These are phyloP conservation scores for Colletotrichum sp. DNA, from an alignment of 2,329 filamentous ascomycete species.

Conservation along the genomic window DNA sequence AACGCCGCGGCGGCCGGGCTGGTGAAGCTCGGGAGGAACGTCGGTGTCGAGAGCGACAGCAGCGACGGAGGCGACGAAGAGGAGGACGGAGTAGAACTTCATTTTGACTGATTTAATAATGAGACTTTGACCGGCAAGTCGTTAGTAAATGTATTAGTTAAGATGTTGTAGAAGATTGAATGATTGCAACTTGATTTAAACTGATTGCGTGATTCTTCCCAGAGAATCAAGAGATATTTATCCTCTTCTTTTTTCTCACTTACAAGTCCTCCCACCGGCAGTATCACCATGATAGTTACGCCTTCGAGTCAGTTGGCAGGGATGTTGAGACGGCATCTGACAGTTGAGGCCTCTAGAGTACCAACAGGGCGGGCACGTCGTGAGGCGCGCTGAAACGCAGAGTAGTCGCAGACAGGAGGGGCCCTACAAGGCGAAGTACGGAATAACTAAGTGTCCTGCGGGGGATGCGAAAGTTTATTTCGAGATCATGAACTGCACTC, in stretches of 20 bases:
- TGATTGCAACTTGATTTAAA: neutral
- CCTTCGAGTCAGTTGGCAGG: neutral
- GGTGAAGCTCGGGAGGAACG: neutral
- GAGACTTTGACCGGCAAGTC: conserved; percentile 3
- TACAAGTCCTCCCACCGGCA: neutral
- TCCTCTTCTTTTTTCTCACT: neutral
- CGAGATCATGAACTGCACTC: neutral
- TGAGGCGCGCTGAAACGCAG: neutral
- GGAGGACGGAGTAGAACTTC: conserved; percentile 1
- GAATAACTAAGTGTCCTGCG: neutral
- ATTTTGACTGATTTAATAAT: neutral
- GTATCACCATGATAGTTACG: neutral
- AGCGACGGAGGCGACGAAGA: conserved; percentile 8
- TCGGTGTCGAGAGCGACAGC: conserved; percentile 9
- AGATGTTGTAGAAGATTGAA: neutral
- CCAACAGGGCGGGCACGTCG: neutral
- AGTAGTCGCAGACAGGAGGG: neutral
- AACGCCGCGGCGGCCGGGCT: conserved; percentile 8
- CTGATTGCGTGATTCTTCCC: neutral
- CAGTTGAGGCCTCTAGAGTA: neutral
- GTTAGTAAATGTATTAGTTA: neutral
- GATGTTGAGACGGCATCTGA: neutral
- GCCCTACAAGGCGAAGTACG: neutral
- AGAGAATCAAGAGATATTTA: neutral
- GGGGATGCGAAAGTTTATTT: neutral